These are phyloP conservation scores for Phaseolus coccineus DNA, from an alignment of 331 rosid species.

Conservation along the genomic window DNA sequence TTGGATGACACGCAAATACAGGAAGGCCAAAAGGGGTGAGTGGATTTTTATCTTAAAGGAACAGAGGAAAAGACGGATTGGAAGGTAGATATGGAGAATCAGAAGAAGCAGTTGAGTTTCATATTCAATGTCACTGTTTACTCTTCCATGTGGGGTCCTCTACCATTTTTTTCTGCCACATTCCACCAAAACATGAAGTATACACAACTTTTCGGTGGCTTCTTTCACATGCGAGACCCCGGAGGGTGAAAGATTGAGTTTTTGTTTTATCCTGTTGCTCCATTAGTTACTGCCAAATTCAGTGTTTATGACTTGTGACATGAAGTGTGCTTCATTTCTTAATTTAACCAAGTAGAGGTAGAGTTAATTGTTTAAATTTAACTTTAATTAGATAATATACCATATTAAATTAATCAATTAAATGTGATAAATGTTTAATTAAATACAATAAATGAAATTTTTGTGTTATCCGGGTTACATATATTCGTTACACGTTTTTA, in stretches of 20 bases:
- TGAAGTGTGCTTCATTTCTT: too few relatives aligned
- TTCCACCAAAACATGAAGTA: conserved; percentile 50
- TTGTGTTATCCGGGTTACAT: too few relatives aligned
- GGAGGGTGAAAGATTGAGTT: conserved; percentile 18
- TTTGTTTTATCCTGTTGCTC: conserved; percentile 25
- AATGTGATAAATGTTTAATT: too few relatives aligned
- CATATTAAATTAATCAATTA: too few relatives aligned
- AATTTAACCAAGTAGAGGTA: too few relatives aligned
- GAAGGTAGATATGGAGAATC: conserved; percentile 34
- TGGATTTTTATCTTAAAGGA: background rate
- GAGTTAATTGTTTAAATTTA: too few relatives aligned
- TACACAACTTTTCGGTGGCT: conserved; percentile 37
- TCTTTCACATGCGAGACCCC: conserved; percentile 40
- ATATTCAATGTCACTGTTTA: conserved; percentile 39
- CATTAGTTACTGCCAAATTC: background rate
- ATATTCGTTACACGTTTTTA: too few relatives aligned
- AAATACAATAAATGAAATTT: too few relatives aligned
- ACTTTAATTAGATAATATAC: too few relatives aligned
- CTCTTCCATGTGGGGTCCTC: conserved; percentile 60
- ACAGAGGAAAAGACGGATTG: conserved; percentile 49
- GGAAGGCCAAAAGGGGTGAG: conserved; percentile 44
- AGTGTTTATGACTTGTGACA: background rate
- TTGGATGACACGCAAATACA: conserved; percentile 65
- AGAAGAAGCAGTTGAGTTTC: conserved; percentile 44
- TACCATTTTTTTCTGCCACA: conserved; percentile 49